A percentile compares a stretch with the other conserved stretches of the same genome.
phyloP scores from a whole-genome alignment of 768 basidiomycete genomes.

The Paxillus ammoniavirescens region DNA sequence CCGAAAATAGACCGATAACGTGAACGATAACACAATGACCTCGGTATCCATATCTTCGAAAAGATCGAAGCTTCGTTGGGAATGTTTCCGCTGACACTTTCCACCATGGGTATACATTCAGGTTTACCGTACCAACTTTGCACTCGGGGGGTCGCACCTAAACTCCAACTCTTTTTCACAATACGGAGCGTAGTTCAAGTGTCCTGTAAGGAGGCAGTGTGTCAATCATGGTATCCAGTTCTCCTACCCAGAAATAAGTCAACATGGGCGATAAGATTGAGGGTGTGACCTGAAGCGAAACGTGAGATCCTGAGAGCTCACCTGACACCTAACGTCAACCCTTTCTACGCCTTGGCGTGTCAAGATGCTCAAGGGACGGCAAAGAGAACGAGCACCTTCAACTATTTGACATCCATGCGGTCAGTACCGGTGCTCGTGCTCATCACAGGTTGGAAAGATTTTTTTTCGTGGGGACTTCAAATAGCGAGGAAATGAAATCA shows the following conservation, averaged over 20 bases:
- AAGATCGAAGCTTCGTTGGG: neutral
- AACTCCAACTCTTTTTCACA: no score
- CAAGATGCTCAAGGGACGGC: neutral
- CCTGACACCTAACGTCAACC: neutral
- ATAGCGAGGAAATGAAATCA: neutral
- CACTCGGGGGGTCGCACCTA: no score
- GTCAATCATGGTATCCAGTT: neutral
- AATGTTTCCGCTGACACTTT: no score
- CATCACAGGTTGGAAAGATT: neutral
- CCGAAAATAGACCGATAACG: neutral
- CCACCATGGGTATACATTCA: no score
- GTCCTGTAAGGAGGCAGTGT: no score
- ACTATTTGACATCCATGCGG: no score
- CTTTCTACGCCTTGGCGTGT: neutral
- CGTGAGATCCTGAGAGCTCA: neutral
- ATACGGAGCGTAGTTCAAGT: neutral
- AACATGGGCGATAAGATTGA: neutral
- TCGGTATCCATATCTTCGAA: neutral
- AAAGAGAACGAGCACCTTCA: neutral
- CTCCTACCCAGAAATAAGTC: neutral
- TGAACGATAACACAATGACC: neutral
- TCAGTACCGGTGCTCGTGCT: no score
- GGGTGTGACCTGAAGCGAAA: neutral
- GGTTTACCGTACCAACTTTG: neutral
- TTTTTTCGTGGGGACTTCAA: no score